phyloP scores from a whole-genome alignment of 177 flowering plant genomes.

The Vitis hybrid region DNA sequence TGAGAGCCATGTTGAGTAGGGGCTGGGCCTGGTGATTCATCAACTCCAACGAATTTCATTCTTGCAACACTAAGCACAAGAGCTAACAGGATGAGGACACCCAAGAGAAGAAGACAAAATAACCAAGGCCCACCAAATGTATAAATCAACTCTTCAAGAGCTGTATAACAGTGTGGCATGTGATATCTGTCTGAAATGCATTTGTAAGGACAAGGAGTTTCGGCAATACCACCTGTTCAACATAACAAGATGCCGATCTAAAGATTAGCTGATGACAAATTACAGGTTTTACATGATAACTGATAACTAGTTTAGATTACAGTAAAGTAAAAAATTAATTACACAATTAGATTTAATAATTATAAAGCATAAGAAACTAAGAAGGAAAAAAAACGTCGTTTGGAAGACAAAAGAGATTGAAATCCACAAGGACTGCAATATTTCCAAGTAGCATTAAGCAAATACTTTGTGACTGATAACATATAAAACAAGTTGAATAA shows the following conservation, averaged over 20 bases:
- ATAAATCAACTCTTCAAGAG: slow-evolving; percentile 90
- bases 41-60: slow-evolving; percentile 83
- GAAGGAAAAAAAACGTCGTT: neutral
- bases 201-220: slow-evolving; percentile 88
- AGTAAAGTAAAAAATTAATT: neutral
- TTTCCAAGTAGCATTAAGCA: neutral
- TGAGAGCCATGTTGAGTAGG: slow-evolving; percentile 81
- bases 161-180: slow-evolving; percentile 92
- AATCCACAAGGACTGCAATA: neutral
- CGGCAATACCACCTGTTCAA: slow-evolving; percentile 81
- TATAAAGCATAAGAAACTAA: neutral
- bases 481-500: neutral
- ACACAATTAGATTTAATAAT: neutral
- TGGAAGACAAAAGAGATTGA: neutral
- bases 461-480: neutral
- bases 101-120: slow-evolving; percentile 77
- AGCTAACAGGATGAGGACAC: slow-evolving; percentile 80
- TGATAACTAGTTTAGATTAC: neutral
- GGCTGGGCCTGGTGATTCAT: slow-evolving; percentile 78
- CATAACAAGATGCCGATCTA: neutral
- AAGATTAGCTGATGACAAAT: neutral
- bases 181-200: slow-evolving; percentile 95
- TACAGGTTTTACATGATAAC: neutral
- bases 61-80: slow-evolving; percentile 95
- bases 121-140: slow-evolving; percentile 99